Evolutionary conservation across 2,329 filamentous ascomycete species (phyloP).

Genomic region (Paracamarosporium sp.): DNA sequence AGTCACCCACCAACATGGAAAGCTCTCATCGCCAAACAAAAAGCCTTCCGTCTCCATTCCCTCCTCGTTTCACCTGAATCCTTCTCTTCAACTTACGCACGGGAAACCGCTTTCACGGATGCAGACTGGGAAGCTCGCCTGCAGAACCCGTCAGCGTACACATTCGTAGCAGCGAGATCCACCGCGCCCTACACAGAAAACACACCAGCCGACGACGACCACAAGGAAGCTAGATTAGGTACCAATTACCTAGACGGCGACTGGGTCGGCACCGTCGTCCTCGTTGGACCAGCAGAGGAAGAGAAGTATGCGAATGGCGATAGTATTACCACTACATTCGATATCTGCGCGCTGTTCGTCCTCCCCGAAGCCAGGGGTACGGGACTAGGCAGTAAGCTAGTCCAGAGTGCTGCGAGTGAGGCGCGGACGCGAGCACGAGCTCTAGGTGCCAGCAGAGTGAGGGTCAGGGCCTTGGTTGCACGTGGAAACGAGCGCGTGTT

Average conservation of each 20-base stretch:
- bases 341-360: constrained; percentile 40
- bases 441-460: not conserved
- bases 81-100: constrained; percentile 23
- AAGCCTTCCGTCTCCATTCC: constrained; percentile 21
- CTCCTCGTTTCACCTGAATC: constrained; percentile 18
- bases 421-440: constrained; percentile 11
- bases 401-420: constrained; percentile 27
- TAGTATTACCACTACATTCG: constrained; percentile 15
- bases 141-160: constrained; percentile 19
- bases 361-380: constrained; percentile 23
- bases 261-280: constrained; percentile 21
- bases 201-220: no score
- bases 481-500: constrained; percentile 30
- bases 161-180: constrained; percentile 14
- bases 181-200: not conserved
- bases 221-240: not conserved
- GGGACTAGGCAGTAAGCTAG: constrained; percentile 36
- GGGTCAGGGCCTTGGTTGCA: constrained; percentile 28
- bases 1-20: constrained; percentile 12
- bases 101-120: constrained; percentile 14
- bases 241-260: not conserved
- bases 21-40: constrained; percentile 14
- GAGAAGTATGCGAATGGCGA: not conserved
- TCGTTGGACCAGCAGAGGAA: constrained; percentile 12
- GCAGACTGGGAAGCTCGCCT: constrained; percentile 23